Evolutionary conservation across 164 flowering plant genomes (phyloP).

Genomic region (Stephania japonica): DNA sequence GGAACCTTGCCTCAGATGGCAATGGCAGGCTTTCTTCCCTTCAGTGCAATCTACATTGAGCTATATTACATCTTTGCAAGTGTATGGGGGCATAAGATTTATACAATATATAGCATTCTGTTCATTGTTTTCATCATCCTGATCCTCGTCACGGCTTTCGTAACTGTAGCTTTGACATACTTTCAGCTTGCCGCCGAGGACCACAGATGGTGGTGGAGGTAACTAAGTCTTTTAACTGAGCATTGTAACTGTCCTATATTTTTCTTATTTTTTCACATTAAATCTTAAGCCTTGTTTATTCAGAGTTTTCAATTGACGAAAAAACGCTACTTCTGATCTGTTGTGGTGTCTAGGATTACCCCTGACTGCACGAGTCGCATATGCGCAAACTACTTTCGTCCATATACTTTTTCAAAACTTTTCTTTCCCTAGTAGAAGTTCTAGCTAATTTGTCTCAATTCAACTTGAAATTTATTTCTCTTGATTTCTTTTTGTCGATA

Average conservation of each 20-base stretch:
- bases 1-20: slow-evolving; percentile 39
- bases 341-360: background rate
- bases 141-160: slow-evolving; percentile 35
- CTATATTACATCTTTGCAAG: slow-evolving; percentile 39
- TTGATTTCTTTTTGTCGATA: too few relatives aligned
- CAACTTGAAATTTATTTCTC: too few relatives aligned
- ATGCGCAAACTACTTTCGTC: too few relatives aligned
- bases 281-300: too few relatives aligned
- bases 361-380: background rate
- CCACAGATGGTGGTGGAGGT: slow-evolving; percentile 49
- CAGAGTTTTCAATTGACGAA: background rate
- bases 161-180: slow-evolving; percentile 35
- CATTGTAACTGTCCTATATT: background rate
- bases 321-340: background rate
- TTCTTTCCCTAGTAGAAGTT: too few relatives aligned
- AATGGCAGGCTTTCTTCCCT: slow-evolving; percentile 40
- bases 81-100: slow-evolving; percentile 40
- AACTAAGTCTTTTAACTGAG: background rate
- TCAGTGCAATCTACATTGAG: slow-evolving; percentile 38
- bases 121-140: slow-evolving; percentile 40
- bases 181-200: slow-evolving; percentile 42
- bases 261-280: background rate
- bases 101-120: slow-evolving; percentile 35
- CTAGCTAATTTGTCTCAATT: too few relatives aligned
- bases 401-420: too few relatives aligned